Base-by-base conservation (phyloP, 805 yeast genomes). In the Starmerella powellii region DNA sequence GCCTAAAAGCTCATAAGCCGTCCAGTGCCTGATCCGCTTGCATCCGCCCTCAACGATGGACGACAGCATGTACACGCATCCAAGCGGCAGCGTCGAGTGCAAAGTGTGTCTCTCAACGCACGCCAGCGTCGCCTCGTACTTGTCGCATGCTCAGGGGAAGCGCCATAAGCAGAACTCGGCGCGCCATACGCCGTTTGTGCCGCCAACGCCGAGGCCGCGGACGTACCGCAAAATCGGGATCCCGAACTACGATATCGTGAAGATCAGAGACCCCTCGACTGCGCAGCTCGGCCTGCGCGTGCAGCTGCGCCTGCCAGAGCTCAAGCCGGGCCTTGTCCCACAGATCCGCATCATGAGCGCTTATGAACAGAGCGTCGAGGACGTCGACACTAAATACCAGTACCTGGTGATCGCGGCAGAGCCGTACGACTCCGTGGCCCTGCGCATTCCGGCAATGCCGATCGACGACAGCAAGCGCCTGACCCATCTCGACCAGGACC, bases 341-440 rank as follows among this genome's bases (percentile, higher is more conserved):
- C 65, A 74, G 37, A 80, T 75, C 59, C 65, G 95, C 41, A 62
- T 88, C 34, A 80, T 87, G 82, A 74, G 84, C 31, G 73, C 78
- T 24, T 77, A 72, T 54, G 97, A 91, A 53, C 76, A 78, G 40
- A 58, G 64, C 6, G 62, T 67, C 4, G 74, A 73, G 39, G 64
- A 70, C 26, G 65, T 67, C 20, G 63, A 66, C 38, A 61, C 64
- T 31, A 63, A 66, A 8, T 75, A 57, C 60, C 93, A 81, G 60
- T 87, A 78, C 57, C 53, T 91, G 49, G 76, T 87, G 10, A 62
- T 87, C 0, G 77, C 86, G n/a, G 91, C 80, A 2, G 95, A 85
- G 57, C 96, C 96, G 1, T 91, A 84, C 59, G 88, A 85, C 47
- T 84, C 78, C 45, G 66, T 85, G 8, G 81, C 80, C 1, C 65